Conservation (phyloP, 192 early-diverging fungal genomes). For the Coemansia sp. region DNA sequence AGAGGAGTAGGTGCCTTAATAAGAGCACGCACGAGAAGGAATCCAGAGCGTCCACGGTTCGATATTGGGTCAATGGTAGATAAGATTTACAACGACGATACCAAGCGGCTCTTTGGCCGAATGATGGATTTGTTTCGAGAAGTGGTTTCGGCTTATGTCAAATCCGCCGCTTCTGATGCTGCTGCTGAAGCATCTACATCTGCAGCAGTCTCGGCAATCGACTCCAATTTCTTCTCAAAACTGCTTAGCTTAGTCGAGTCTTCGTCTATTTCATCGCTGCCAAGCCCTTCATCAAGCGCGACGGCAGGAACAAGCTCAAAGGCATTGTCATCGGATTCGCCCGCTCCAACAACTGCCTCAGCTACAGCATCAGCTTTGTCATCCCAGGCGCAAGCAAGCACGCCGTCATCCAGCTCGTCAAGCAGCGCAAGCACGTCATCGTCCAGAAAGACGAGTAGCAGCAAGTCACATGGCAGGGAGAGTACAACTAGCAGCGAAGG, state of each 20-base stretch:
- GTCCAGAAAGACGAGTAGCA: conserved; percentile 1
- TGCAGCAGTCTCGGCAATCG: neutral
- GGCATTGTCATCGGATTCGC: neutral
- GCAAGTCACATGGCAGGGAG: neutral
- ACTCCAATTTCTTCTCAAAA: neutral
- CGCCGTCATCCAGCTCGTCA: neutral
- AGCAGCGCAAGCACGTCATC: neutral
- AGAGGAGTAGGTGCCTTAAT: conserved; percentile 15
- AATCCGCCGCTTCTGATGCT: conserved; percentile 19
- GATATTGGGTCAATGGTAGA: conserved; percentile 9
- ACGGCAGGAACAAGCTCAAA: neutral
- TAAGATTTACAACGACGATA: conserved; percentile 17
- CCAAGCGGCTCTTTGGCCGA: conserved; percentile 18
- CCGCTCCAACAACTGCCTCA: neutral
- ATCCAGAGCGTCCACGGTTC: conserved; percentile 9
- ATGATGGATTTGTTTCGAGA: conserved; percentile 34
- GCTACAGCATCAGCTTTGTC: neutral
- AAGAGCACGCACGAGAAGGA: conserved; percentile 17
- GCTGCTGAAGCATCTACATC: neutral
- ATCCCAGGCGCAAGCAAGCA: neutral
- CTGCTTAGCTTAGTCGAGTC: neutral
- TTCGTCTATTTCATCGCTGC: neutral
- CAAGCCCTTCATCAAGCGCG: neutral
- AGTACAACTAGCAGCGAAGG: neutral
- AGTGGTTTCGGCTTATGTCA: conserved; percentile 28